Conservation (phyloP, 176 grass and related monocot species). For the Musa itinerans region DNA sequence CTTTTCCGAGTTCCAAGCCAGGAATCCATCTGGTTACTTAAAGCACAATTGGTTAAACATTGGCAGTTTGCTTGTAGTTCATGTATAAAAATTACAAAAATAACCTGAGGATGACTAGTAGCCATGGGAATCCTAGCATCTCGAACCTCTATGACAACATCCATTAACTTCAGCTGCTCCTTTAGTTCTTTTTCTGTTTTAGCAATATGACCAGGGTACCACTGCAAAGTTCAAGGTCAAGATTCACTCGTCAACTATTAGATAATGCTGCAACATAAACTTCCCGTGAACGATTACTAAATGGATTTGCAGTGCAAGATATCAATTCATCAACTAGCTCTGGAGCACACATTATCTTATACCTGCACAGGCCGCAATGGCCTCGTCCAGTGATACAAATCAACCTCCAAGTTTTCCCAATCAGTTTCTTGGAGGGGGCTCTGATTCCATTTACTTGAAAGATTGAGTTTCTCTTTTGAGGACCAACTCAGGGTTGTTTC, state of each 20-base stretch:
- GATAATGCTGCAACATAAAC: not conserved
- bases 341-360: constrained; percentile 51
- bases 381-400: constrained; percentile 86
- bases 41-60: constrained; percentile 9
- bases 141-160: constrained; percentile 94
- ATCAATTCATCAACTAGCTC: not conserved
- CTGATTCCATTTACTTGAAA: constrained; percentile 15
- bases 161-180: constrained; percentile 84
- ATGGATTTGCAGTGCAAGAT: not conserved
- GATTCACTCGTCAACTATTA: not conserved
- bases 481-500: constrained; percentile 37
- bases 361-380: constrained; percentile 83
- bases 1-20: constrained; percentile 81
- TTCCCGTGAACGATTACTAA: constrained; percentile 8
- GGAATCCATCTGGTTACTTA: constrained; percentile 65
- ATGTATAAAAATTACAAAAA: constrained; percentile 15
- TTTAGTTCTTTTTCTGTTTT: constrained; percentile 98
- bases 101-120: constrained; percentile 87
- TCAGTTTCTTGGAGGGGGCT: constrained; percentile 27
- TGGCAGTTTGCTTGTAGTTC: constrained; percentile 5
- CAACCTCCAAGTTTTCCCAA: constrained; percentile 73
- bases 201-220: constrained; percentile 98
- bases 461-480: constrained; percentile 39
- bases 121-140: constrained; percentile 92
- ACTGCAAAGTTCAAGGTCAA: constrained; percentile 35